Percentiles rank a stretch among this genome's conserved stretches.
phyloP scores from a whole-genome alignment of 345 rosid species.

The Hypericum perforatum region DNA sequence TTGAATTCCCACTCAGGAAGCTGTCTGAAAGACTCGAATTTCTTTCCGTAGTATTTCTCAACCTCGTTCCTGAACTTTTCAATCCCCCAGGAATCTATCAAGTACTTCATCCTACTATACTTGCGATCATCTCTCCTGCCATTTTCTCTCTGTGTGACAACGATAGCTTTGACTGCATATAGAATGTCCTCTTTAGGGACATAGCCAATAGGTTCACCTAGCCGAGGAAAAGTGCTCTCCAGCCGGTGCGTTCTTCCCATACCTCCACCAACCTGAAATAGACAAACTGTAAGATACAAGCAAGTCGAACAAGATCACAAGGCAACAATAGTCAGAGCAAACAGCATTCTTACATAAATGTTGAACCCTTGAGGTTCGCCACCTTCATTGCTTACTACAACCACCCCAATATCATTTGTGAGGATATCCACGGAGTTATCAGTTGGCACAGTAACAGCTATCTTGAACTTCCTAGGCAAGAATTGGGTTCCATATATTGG shows the following conservation, averaged over 20 bases:
- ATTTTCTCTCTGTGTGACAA: conserved; percentile 84
- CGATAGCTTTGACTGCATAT: conserved; percentile 90
- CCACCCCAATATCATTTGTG: conserved; percentile 84
- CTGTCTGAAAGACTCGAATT: conserved; percentile 64
- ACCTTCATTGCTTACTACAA: conserved; percentile 62
- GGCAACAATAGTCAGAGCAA: background rate
- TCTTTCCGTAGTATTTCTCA: conserved; percentile 89
- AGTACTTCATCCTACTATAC: conserved; percentile 86
- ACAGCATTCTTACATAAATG: conserved; percentile 50
- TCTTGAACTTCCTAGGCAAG: conserved; percentile 95
- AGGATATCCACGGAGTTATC: conserved; percentile 93
- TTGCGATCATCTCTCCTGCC: conserved; percentile 97
- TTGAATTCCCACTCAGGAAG: conserved; percentile 95
- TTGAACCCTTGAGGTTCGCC: conserved; percentile 95
- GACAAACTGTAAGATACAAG: conserved; percentile 12
- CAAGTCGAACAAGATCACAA: background rate
- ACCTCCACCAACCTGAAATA: conserved; percentile 89
- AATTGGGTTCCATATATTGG: conserved; percentile 95
- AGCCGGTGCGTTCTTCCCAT: conserved; percentile 93
- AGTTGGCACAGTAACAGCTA: conserved; percentile 85
- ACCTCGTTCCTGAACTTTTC: conserved; percentile 75
- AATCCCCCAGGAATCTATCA: conserved; percentile 89
- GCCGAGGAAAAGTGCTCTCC: conserved; percentile 80
- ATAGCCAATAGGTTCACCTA: conserved; percentile 77
- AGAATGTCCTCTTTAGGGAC: conserved; percentile 89